Evolutionary conservation across 257 asterid genomes (phyloP), one percentile per base, ranked within the genome.

Genomic region (Cordia subcordata): DNA sequence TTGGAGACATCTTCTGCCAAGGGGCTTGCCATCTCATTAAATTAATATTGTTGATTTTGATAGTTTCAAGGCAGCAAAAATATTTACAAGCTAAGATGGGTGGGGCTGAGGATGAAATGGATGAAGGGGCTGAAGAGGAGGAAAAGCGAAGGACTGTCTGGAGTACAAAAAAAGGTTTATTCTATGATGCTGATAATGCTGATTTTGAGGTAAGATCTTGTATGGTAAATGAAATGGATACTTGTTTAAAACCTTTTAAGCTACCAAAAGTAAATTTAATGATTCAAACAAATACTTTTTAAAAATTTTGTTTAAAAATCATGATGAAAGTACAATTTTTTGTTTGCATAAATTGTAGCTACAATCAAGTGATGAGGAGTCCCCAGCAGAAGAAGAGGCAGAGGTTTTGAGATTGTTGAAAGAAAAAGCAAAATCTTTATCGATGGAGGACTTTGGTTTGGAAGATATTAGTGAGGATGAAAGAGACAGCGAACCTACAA

Each of bases 381-480:
- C 78, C 58, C 82, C 87, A 16, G 85, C 77, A 10, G 90, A 73
- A 57, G 99, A 89, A 77, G 93, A 84, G 81, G 77, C 65, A 13
- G 99, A 81, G 85, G 96, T 70, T 54, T 18, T 71, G 82, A 82
- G 79, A 72, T 57, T 80, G 81, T 85, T 84, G 78, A 70, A 66
- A 68, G 79, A 77, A 65, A 89, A 72, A 59, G 76, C 81, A 20
- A 70, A 77, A 71, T 46, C 51, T 60, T 64, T 89, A 27, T 75
- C 90, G 18, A 64, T 70, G 75, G 85, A 68, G 61, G 97, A 93
- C 69, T 89, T 78, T 71, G 97, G 99, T 73, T 72, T 79, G 73
- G 94, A 75, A 63, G 94, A 86, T 70, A 32, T 56, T 57, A 73
- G 63, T 66, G 67, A 64, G 54, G 81, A 73, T 65, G 86, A 75